Percentiles rank a stretch among this genome's conserved stretches.
Evolutionary conservation across 116 monocot genomes (phyloP).

Genomic region (Papilionanthe hybrid): DNA sequence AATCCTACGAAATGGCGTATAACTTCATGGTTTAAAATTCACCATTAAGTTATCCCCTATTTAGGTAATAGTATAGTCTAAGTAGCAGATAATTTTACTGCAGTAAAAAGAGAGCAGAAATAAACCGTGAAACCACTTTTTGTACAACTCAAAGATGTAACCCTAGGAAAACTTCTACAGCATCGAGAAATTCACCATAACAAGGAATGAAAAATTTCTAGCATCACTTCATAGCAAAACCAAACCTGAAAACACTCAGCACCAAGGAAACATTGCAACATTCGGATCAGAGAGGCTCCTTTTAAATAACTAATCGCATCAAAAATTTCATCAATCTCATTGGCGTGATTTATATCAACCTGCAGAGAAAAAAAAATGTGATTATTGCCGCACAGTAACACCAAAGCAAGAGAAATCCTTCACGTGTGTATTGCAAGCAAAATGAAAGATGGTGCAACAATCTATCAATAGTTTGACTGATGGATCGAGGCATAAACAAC

Average conservation of each 20-base stretch:
- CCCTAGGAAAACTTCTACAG: neutral
- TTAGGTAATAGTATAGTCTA: neutral
- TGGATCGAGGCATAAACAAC: neutral
- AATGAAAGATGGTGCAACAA: neutral
- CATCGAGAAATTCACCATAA: neutral
- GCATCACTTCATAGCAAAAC: neutral
- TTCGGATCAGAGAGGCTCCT: constrained; percentile 90
- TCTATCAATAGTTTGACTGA: neutral
- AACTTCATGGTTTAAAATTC: neutral
- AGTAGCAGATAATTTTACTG: neutral
- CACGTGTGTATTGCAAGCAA: neutral
- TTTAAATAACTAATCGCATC: constrained; percentile 96
- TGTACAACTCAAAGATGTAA: neutral
- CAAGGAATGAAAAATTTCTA: neutral
- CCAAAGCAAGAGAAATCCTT: neutral
- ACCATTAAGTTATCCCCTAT: neutral
- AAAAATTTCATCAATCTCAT: constrained; percentile 97
- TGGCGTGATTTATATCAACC: constrained; percentile 97
- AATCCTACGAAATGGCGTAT: neutral
- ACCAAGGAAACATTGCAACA: constrained; percentile 93
- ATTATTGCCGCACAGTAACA: neutral
- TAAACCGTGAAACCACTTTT: neutral
- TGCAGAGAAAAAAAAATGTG: neutral
- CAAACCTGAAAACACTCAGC: constrained; percentile 85
- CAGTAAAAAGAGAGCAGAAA: neutral